Evolutionary conservation across 2,329 filamentous ascomycete species (phyloP).

Genomic region (Paraphaeosphaeria sporulosa): DNA sequence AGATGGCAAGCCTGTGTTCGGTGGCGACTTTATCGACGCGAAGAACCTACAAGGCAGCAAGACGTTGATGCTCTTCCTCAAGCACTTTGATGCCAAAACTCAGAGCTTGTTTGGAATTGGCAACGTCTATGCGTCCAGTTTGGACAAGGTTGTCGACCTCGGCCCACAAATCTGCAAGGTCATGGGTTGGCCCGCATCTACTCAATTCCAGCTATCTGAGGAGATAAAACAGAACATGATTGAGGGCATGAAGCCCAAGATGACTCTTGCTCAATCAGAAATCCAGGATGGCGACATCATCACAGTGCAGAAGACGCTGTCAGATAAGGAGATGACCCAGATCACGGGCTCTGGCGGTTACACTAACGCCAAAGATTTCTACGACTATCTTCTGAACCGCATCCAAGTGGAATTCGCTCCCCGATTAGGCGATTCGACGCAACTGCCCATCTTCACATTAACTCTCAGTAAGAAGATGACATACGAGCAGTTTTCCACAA

Average conservation of each 20-base stretch:
- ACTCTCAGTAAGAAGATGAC: constrained; percentile 85
- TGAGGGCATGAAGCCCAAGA: constrained; percentile 89
- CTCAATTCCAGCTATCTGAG: constrained; percentile 80
- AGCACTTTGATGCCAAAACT: constrained; percentile 82
- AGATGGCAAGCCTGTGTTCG: constrained; percentile 77
- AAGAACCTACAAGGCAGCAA: constrained; percentile 60
- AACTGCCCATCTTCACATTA: constrained; percentile 75
- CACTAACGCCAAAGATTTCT: constrained; percentile 81
- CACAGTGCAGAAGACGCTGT: constrained; percentile 79
- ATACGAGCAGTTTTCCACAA: constrained; percentile 86
- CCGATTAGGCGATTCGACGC: constrained; percentile 61
- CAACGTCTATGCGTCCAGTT: constrained; percentile 85
- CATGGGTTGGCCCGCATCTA: constrained; percentile 86
- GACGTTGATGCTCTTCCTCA: constrained; percentile 85
- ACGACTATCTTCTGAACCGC: constrained; percentile 90
- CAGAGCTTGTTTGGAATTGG: constrained; percentile 80
- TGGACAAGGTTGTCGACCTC: constrained; percentile 87
- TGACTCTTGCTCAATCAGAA: constrained; percentile 87
- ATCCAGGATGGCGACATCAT: constrained; percentile 97
- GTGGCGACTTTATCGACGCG: constrained; percentile 66
- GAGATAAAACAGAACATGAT: constrained; percentile 99
- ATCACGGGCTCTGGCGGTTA: constrained; percentile 55
- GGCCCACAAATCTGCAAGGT: constrained; percentile 77
- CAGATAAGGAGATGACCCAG: constrained; percentile 54
- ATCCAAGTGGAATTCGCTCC: constrained; percentile 81